Conservation (phyloP, 2,329 filamentous ascomycete genomes). For the Pyrenochaeta sp. region DNA sequence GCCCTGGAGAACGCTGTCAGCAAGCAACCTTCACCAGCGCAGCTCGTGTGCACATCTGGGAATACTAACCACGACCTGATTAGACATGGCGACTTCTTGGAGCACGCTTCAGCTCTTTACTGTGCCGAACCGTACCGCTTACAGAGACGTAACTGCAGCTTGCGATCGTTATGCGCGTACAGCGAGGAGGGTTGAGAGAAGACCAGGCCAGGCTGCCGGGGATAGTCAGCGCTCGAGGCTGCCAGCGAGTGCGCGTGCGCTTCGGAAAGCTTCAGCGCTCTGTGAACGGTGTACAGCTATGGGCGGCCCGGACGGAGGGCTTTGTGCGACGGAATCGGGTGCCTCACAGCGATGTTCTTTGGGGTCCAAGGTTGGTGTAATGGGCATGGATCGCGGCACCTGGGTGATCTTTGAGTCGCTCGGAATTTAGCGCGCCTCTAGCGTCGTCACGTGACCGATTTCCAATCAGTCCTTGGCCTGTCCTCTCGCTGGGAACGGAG, state of each 20-base stretch:
- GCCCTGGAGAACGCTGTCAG: conserved; percentile 60
- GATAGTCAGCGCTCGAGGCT: conserved; percentile 39
- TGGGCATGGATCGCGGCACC: conserved; percentile 26
- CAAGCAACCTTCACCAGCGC: conserved; percentile 21
- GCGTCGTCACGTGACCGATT: conserved; percentile 13
- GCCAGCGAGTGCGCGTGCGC: conserved; percentile 31
- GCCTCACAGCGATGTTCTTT: conserved; percentile 41
- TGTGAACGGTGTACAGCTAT: conserved; percentile 29
- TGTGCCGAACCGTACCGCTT: conserved; percentile 15
- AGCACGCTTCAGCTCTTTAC: conserved; percentile 27
- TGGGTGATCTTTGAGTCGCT: conserved; percentile 19
- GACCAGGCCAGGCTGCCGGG: conserved; percentile 31
- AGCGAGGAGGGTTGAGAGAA: conserved; percentile 20
- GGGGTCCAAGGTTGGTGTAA: conserved; percentile 34
- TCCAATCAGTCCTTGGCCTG: no score
- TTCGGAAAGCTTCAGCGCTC: conserved; percentile 34
- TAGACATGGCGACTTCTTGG: conserved; percentile 44
- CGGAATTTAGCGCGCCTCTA: conserved; percentile 8
- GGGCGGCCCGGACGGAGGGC: conserved; percentile 28
- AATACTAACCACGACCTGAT: conserved; percentile 49
- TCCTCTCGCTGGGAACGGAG: no score
- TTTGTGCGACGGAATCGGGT: conserved; percentile 42
- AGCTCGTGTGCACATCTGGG: conserved; percentile 24
- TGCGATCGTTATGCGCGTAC: conserved; percentile 30
- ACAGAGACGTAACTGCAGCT: conserved; percentile 19